Base-by-base conservation (phyloP, 495 filamentous ascomycete species). In the Penicillium silybi region DNA sequence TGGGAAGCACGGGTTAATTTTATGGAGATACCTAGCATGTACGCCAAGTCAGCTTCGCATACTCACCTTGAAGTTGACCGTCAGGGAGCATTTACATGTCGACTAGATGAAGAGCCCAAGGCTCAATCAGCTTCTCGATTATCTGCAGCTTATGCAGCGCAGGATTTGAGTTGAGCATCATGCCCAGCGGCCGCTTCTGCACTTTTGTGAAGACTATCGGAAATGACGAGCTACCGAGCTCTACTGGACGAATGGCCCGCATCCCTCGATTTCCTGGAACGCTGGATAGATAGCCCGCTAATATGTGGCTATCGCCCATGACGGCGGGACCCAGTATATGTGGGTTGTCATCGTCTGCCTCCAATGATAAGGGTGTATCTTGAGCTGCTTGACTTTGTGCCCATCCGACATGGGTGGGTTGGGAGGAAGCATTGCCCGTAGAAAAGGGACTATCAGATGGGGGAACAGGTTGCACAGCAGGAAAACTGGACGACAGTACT, bases 1-100 rank as follows among this genome's bases (percentile, higher is more conserved):
- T 0, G 74, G 74, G 46, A 75, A 72, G 43, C 65, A 69, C 4
- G 45, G 35, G 50, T 77, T 70, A 20, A 65, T 59, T 34, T 71
- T 58, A 9, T 50, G 27, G 48, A 75, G 72, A 44, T 64, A 73
- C n/a, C 70, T 73, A 27, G 39, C 6, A 2, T 18, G 11, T 47
- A 6, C 16, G 0, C 6, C 1, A 29, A 29, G 34, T 56, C 7
- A 37, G n/a, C 15, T n/a, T 34, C 23, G 2, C 15, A 1, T 20
- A 2, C 4, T 0, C 3, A 15, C 4, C 1, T 6, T 2, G 16
- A 17, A 26, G 16, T 5, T 4, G 9, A 5, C 48, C 37, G 6
- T 22, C 32, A 18, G 40, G 11, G 6, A 42, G 6, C 18, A 58
- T 64, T 45, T 45, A 73, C 62, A 42, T 81, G 72, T 50, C 68